Conservation (phyloP, 345 rosid species). For the Psidium guajava region DNA sequence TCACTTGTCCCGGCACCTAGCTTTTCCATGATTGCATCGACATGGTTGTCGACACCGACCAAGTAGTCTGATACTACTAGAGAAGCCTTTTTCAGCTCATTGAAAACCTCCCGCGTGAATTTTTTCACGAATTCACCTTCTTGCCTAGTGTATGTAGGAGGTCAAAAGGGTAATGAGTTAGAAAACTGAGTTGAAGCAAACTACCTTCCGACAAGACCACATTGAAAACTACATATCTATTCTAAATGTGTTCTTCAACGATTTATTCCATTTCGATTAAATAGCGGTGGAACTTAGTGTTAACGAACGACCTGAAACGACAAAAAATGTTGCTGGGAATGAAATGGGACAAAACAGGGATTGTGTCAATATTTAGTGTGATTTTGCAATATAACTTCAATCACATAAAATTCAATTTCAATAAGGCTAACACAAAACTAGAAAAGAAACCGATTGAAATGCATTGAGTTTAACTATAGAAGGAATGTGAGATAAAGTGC, state of each 20-base stretch:
- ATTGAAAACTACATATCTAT: neutral
- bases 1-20: neutral
- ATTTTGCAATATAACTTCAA: no score
- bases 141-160: rapidly evolving
- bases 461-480: no score
- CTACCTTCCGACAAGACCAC: neutral
- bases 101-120: rapidly evolving
- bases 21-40: neutral
- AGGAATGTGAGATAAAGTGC: neutral
- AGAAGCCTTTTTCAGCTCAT: rapidly evolving
- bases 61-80: rapidly evolving
- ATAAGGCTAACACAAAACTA: no score
- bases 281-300: neutral
- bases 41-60: rapidly evolving
- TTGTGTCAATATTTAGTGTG: no score
- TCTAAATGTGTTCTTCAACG: rapidly evolving
- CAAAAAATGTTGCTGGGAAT: neutral
- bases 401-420: no score
- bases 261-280: neutral
- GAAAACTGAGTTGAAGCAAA: neutral
- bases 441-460: no score
- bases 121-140: rapidly evolving
- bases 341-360: no score
- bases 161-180: rapidly evolving
- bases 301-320: rapidly evolving